Conservation (phyloP, 2,329 filamentous ascomycete species). For the Madurella mycetomatis region DNA sequence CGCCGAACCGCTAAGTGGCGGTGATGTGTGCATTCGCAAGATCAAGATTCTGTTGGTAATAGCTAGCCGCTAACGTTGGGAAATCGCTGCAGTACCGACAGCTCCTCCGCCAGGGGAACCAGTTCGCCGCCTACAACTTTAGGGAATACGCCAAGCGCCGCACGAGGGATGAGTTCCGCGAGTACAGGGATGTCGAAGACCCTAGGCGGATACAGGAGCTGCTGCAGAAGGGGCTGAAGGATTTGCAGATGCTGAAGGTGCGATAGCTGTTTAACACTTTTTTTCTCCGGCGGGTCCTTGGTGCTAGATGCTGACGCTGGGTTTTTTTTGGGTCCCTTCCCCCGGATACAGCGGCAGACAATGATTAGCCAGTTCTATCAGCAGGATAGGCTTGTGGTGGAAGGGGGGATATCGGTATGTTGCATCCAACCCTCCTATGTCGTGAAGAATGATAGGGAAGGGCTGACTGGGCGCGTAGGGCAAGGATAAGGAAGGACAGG, state of each 20-base stretch:
- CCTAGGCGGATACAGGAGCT: slow-evolving; percentile 77
- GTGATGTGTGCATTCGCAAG: not conserved
- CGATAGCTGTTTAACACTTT: slow-evolving; percentile 14
- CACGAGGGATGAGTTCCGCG: slow-evolving; percentile 85
- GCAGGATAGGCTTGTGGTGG: slow-evolving; percentile 84
- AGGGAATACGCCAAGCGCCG: slow-evolving; percentile 91
- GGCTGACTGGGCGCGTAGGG: slow-evolving; percentile 43
- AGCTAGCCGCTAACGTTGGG: not conserved
- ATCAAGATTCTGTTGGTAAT: not conserved
- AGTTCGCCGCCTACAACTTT: slow-evolving; percentile 96
- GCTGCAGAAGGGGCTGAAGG: slow-evolving; percentile 80
- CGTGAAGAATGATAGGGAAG: not conserved
- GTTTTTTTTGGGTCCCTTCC: not conserved
- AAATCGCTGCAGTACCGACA: slow-evolving; percentile 69
- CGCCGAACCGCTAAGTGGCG: no score
- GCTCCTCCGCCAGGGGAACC: slow-evolving; percentile 75
- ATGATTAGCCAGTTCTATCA: slow-evolving; percentile 94
- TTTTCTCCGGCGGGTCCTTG: not conserved
- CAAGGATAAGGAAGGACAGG: slow-evolving; percentile 64
- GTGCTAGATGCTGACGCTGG: not conserved
- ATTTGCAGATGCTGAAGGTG: slow-evolving; percentile 89
- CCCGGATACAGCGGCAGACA: slow-evolving; percentile 72
- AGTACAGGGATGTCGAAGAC: slow-evolving; percentile 70
- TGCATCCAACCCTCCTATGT: not conserved
- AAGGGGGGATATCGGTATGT: slow-evolving; percentile 74